These are phyloP conservation scores for Cairneyella variabilis DNA, from an alignment of 495 filamentous ascomycete genomes.

Conservation along the genomic window DNA sequence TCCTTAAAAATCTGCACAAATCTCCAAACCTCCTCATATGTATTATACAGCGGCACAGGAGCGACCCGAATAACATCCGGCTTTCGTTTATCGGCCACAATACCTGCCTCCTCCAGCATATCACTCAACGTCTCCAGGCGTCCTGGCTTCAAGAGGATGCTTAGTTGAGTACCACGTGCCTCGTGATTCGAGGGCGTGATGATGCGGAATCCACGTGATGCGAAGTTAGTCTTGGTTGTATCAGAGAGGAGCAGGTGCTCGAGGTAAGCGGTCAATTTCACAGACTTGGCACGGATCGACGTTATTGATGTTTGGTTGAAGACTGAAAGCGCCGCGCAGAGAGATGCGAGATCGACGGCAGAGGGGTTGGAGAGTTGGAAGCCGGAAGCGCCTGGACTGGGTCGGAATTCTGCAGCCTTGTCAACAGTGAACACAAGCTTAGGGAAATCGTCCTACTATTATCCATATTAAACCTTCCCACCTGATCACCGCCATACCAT, in stretches of 20 bases:
- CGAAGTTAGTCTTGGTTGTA: slow-evolving; percentile 28
- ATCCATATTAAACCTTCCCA: slow-evolving; percentile 72
- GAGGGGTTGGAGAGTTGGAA: slow-evolving; percentile 69
- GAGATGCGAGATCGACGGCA: slow-evolving; percentile 61
- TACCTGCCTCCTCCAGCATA: slow-evolving; percentile 60
- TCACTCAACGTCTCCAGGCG: slow-evolving; percentile 67
- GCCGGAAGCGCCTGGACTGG: slow-evolving; percentile 64
- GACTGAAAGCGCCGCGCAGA: slow-evolving; percentile 72
- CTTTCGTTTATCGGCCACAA: slow-evolving; percentile 83
- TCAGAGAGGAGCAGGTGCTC: slow-evolving; percentile 58
- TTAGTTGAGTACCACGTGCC: slow-evolving; percentile 83
- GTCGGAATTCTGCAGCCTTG: slow-evolving; percentile 69
- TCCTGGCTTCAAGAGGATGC: slow-evolving; percentile 62
- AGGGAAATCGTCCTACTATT: slow-evolving; percentile 37
- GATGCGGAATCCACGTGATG: slow-evolving; percentile 54
- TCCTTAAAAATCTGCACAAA: slow-evolving; percentile 63
- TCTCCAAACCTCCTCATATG: slow-evolving; percentile 71
- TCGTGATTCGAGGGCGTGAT: slow-evolving; percentile 74
- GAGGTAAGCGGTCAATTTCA: slow-evolving; percentile 74
- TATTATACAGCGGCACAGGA: slow-evolving; percentile 90
- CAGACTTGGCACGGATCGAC: slow-evolving; percentile 67
- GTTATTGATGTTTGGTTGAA: slow-evolving; percentile 71
- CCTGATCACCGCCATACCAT: slow-evolving; percentile 86
- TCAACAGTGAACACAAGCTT: slow-evolving; percentile 28
- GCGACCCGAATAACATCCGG: slow-evolving; percentile 92